Evolutionary conservation across 225 moss, liverwort and hornwort genomes (phyloP).

Genomic region (Bryum argenteum): DNA sequence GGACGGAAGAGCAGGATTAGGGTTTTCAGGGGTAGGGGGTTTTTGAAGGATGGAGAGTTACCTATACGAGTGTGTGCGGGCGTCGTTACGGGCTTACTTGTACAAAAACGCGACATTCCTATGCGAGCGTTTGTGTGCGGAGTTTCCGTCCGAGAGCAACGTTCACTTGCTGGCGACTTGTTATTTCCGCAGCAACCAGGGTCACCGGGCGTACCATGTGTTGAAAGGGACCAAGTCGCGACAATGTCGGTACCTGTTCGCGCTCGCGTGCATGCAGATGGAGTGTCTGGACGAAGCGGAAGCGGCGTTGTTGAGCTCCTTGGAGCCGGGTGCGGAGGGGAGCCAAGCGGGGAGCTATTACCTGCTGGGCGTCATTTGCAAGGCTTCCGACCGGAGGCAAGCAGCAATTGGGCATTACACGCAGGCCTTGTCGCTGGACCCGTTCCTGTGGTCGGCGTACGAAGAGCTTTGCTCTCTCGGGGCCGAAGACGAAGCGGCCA

Average conservation of each 20-base stretch:
- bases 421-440: slow-evolving; percentile 83
- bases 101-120: slow-evolving; percentile 87
- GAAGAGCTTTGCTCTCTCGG: slow-evolving; percentile 92
- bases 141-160: slow-evolving; percentile 91
- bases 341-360: slow-evolving; percentile 79
- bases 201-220: slow-evolving; percentile 88
- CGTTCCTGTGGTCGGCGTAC: slow-evolving; percentile 94
- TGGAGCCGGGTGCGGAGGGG: slow-evolving; percentile 64
- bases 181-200: slow-evolving; percentile 89
- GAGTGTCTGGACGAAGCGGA: slow-evolving; percentile 84
- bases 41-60: slow-evolving; percentile 71
- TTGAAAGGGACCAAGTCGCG: slow-evolving; percentile 90
- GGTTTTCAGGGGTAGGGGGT: slow-evolving; percentile 40
- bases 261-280: slow-evolving; percentile 95
- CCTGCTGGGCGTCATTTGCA: slow-evolving; percentile 89
- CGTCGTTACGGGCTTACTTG: slow-evolving; percentile 78
- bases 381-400: slow-evolving; percentile 81
- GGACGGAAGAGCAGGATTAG: neutral
- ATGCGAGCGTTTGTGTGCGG: slow-evolving; percentile 88
- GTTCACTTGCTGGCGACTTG: slow-evolving; percentile 90
- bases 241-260: slow-evolving; percentile 90
- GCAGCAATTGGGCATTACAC: slow-evolving; percentile 86
- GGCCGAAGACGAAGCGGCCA: slow-evolving; percentile 89
- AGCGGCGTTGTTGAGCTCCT: slow-evolving; percentile 64
- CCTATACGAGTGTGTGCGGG: slow-evolving; percentile 77